Conservation (phyloP, 2,329 filamentous ascomycete species). For the Saccharata proteae region DNA sequence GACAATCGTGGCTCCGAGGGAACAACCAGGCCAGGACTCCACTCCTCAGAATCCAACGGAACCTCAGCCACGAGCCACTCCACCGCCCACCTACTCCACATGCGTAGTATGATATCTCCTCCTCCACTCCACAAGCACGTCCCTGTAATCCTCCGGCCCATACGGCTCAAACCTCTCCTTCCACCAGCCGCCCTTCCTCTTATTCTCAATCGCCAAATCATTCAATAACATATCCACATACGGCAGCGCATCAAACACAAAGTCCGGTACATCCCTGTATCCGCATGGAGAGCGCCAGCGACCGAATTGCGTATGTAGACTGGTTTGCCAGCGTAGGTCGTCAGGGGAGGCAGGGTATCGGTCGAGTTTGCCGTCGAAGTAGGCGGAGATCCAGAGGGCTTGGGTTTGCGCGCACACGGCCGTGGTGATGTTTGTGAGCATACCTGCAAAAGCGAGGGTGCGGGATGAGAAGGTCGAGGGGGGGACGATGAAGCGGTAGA, state of each 20-base stretch:
- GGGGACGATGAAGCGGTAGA: conserved; percentile 34
- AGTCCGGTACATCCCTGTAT: conserved; percentile 53
- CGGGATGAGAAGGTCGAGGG: conserved; percentile 16
- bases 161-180: conserved; percentile 46
- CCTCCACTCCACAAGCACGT: conserved; percentile 42
- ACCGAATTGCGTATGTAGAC: conserved; percentile 56
- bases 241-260: conserved; percentile 64
- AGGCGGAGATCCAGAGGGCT: conserved; percentile 44
- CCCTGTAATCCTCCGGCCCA: conserved; percentile 45
- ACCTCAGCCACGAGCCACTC: background rate
- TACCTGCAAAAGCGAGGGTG: conserved; percentile 27
- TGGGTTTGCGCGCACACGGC: conserved; percentile 27
- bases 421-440: conserved; percentile 25
- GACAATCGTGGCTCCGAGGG: no score
- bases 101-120: no score
- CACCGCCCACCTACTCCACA: background rate
- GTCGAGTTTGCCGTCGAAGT: conserved; percentile 42
- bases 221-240: conserved; percentile 57
- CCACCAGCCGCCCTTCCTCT: conserved; percentile 40
- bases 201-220: conserved; percentile 50
- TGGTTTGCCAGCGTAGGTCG: conserved; percentile 24
- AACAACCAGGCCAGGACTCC: no score
- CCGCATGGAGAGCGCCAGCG: conserved; percentile 57
- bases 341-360: conserved; percentile 10
- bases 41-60: no score